Evolutionary conservation across 2,329 filamentous ascomycete species (phyloP), one percentile per base, ranked within the genome.

Genomic region (Apiospora arundinis): DNA sequence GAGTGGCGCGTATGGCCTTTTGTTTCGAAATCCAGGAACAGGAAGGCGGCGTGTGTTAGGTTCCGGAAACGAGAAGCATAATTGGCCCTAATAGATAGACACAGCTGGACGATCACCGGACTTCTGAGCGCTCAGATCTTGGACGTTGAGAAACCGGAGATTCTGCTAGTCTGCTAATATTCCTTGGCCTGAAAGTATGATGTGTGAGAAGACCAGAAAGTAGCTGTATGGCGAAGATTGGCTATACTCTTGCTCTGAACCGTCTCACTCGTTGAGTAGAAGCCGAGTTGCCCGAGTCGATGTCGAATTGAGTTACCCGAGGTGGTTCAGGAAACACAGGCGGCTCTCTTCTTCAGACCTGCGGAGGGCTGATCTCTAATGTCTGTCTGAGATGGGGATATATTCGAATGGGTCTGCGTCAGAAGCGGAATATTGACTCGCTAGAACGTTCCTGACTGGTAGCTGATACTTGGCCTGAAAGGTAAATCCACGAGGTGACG

Each of bases 21-120:
- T 74, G 77, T 79, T 80, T 81, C 78, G 77, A 79, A 76, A 76
- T 79, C 75, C 74, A 77, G 77, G 75, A 76, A 76, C 68, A 65
- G 72, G 74, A 75, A 73, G 74, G 74, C 74, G 76, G 76, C 75
- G 75, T 78, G 76, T 77, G 72, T 79, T 78, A 78, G 75, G 78
- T 78, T 79, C 78, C 76, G 77, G 77, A 77, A 76, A 76, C 77
- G 75, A 77, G 75, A 75, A 76, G 75, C 77, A 78, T 74, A 77
- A 74, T 77, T 74, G 75, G 73, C 74, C 72, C 75, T 71, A 74
- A 28, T 63, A 63, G 56, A 70, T 68, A 72, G 74, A 71, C 69
- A 74, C 71, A 73, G 73, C 70, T 68, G 71, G 72, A 56, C 65
- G 69, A 73, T 73, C 66, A 68, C 69, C 69, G 69, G 70, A 67